These are phyloP conservation scores for Gaeumannomyces tritici DNA, from an alignment of 2,329 filamentous ascomycete species.

Conservation along the genomic window DNA sequence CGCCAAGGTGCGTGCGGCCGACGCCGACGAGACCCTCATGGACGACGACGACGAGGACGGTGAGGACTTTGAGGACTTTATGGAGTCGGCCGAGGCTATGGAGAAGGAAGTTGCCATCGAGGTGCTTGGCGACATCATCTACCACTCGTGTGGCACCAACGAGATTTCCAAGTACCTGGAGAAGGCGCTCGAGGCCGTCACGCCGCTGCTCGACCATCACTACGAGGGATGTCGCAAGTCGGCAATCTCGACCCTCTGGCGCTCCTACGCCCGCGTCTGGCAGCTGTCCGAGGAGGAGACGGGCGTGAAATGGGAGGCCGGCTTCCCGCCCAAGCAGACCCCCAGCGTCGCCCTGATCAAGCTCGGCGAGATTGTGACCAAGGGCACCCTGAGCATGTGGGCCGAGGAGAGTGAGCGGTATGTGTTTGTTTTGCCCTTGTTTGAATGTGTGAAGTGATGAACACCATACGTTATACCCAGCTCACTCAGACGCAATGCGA, in stretches of 20 bases:
- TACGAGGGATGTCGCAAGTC: conserved; percentile 94
- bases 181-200: conserved; percentile 73
- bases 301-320: conserved; percentile 79
- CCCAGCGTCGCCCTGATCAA: conserved; percentile 73
- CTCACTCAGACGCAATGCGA: conserved; percentile 95
- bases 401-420: conserved; percentile 88
- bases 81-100: conserved; percentile 79
- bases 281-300: conserved; percentile 71
- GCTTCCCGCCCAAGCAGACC: conserved; percentile 71
- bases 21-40: conserved; percentile 47
- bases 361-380: conserved; percentile 78
- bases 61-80: conserved; percentile 77
- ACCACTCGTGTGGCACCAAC: conserved; percentile 70
- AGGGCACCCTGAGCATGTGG: conserved; percentile 77
- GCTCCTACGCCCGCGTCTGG: conserved; percentile 86
- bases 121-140: conserved; percentile 85
- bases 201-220: conserved; percentile 74
- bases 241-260: conserved; percentile 83
- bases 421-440: conserved; percentile 5
- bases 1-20: conserved; percentile 63
- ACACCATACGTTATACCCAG: conserved; percentile 87
- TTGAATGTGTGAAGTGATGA: conserved; percentile 66
- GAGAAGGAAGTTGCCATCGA: conserved; percentile 98
- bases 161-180: conserved; percentile 72
- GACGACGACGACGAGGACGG: conserved; percentile 56